Evolutionary conservation across 169 alveolate species (phyloP).

Genomic region (Ichthyophthirius multifiliis): DNA sequence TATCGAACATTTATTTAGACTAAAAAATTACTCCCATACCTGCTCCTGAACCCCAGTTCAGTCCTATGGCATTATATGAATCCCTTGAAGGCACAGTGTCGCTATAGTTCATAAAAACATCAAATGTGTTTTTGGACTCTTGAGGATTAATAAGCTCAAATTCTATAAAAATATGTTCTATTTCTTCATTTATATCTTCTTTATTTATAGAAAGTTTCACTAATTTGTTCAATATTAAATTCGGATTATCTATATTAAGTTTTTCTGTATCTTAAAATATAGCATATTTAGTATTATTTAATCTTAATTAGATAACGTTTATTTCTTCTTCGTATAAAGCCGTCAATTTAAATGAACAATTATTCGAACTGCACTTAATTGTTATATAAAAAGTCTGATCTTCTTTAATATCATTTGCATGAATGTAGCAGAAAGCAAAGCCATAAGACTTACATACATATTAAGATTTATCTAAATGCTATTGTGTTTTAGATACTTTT

Average conservation of each 20-base stretch:
- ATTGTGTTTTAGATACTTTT: neutral
- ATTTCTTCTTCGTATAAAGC: neutral
- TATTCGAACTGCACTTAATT: neutral
- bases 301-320: neutral
- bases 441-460: neutral
- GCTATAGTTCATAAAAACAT: neutral
- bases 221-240: neutral
- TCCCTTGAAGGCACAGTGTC: neutral
- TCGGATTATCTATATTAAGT: neutral
- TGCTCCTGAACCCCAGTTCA: constrained; percentile 4
- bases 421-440: neutral
- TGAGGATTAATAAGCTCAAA: neutral
- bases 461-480: neutral
- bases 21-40: neutral
- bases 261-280: neutral
- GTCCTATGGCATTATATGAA: neutral
- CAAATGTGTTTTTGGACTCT: neutral
- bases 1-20: neutral
- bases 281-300: neutral
- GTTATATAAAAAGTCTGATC: neutral
- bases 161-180: neutral
- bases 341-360: neutral
- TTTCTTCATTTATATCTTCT: neutral
- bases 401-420: neutral
- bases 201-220: neutral